These are phyloP conservation scores for Wickerhamomyces chambardii DNA, from an alignment of 805 yeast genomes.

Conservation along the genomic window DNA sequence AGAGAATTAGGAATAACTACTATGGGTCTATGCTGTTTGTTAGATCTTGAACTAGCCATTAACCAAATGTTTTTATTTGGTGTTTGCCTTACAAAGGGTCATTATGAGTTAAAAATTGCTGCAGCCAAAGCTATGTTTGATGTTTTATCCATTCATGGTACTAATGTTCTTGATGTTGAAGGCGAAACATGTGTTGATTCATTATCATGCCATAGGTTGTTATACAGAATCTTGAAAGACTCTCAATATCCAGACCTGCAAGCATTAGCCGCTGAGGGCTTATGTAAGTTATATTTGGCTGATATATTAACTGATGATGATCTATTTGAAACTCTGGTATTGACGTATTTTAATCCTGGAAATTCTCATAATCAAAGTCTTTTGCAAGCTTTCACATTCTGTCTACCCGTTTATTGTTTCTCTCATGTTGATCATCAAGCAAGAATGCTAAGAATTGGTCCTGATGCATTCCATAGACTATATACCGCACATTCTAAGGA, in stretches of 20 bases:
- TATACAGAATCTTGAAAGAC: slow-evolving; percentile 55
- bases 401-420: slow-evolving; percentile 81
- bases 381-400: slow-evolving; percentile 75
- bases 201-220: slow-evolving; percentile 56
- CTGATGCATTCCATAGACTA: slow-evolving; percentile 56
- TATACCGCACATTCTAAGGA: slow-evolving; percentile 33
- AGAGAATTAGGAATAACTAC: slow-evolving; percentile 64
- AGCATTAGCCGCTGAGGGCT: slow-evolving; percentile 76
- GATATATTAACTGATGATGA: slow-evolving; percentile 67
- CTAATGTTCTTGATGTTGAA: slow-evolving; percentile 47
- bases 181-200: slow-evolving; percentile 57
- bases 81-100: slow-evolving; percentile 59
- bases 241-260: slow-evolving; percentile 57
- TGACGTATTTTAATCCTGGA: slow-evolving; percentile 68
- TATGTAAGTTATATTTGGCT: slow-evolving; percentile 74
- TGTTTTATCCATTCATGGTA: slow-evolving; percentile 70
- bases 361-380: slow-evolving; percentile 56
- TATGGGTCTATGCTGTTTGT: slow-evolving; percentile 70
- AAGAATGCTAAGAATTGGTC: slow-evolving; percentile 50
- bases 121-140: slow-evolving; percentile 72
- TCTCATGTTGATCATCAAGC: slow-evolving; percentile 68
- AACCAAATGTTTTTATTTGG: slow-evolving; percentile 60
- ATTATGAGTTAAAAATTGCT: slow-evolving; percentile 49
- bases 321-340: slow-evolving; percentile 58
- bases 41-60: slow-evolving; percentile 58